Evolutionary conservation across 306 rosid species (phyloP).

Genomic region (Hippophae rhamnoides): DNA sequence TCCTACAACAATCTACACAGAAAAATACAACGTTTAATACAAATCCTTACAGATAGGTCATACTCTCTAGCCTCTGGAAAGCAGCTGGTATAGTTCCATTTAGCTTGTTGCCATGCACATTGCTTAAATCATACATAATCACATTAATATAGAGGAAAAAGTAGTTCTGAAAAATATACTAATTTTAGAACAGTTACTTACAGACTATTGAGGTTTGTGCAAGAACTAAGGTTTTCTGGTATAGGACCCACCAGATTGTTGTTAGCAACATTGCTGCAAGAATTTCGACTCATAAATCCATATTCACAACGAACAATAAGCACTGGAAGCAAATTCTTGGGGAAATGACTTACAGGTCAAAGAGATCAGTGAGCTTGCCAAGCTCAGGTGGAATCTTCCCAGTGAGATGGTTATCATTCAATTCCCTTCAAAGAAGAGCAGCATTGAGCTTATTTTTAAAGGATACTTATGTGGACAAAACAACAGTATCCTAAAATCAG

Average conservation of each 20-base stretch:
- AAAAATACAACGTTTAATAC: neutral
- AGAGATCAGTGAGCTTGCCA: constrained; percentile 83
- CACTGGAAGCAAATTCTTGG: neutral
- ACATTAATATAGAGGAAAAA: constrained; percentile 1
- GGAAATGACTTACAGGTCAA: constrained; percentile 62
- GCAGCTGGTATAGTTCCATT: constrained; percentile 66
- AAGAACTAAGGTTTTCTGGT: constrained; percentile 73
- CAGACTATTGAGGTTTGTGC: constrained; percentile 94
- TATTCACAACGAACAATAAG: constrained; percentile 3
- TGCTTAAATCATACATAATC: constrained; percentile 23
- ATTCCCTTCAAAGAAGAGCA: constrained; percentile 42
- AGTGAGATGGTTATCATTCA: constrained; percentile 66
- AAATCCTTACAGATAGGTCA: constrained; percentile 65
- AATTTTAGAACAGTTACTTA: constrained; percentile 31
- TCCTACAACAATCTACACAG: neutral
- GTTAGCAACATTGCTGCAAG: constrained; percentile 71
- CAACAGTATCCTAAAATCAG: neutral
- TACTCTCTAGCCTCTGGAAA: constrained; percentile 83
- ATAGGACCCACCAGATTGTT: constrained; percentile 80
- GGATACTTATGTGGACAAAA: neutral
- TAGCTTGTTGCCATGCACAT: constrained; percentile 80
- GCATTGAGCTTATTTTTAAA: neutral
- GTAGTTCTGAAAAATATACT: neutral
- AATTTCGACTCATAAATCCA: constrained; percentile 1
- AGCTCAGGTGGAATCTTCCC: constrained; percentile 92